phyloP scores from a whole-genome alignment of 306 rosid genomes.

The Corylus avellana region DNA sequence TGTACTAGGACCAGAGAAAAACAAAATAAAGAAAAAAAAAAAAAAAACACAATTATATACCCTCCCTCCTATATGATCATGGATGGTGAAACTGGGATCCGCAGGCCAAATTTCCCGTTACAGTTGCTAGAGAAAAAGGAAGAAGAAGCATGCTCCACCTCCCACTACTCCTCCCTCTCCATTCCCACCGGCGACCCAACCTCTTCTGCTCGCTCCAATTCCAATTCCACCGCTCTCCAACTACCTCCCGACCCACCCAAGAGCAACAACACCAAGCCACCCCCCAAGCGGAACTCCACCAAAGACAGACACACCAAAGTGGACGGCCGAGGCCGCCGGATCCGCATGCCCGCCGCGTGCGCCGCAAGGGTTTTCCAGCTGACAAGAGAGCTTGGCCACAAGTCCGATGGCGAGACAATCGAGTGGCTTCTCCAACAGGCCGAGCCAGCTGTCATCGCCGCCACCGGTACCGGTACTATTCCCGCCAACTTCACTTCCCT shows the following conservation, averaged over 20 bases:
- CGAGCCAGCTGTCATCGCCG: conserved; percentile 87
- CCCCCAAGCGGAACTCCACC: conserved; percentile 69
- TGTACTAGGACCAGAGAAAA: conserved; percentile 29
- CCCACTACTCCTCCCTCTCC: conserved; percentile 15
- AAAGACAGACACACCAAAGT: conserved; percentile 95
- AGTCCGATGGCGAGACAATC: conserved; percentile 90
- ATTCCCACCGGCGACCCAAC: conserved; percentile 1
- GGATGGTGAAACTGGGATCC: conserved; percentile 80
- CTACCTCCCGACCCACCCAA: conserved; percentile 32
- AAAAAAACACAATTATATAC: neutral
- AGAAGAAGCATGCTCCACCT: conserved; percentile 48
- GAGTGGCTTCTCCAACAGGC: conserved; percentile 98
- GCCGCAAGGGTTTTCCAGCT: conserved; percentile 96
- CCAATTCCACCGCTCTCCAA: neutral
- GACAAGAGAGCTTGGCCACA: conserved; percentile 86
- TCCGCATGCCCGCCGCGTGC: conserved; percentile 97
- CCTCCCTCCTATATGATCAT: conserved; percentile 55
- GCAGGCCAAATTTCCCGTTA: conserved; percentile 89
- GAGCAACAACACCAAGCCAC: conserved; percentile 28
- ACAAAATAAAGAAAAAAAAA: neutral
- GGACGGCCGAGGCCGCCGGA: conserved; percentile 96
- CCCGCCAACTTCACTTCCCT: conserved; percentile 93
- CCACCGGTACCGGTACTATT: conserved; percentile 92
- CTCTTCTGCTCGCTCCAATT: neutral
- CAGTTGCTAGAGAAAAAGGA: conserved; percentile 73